Base-by-base conservation (phyloP, 2,329 filamentous ascomycete genomes). In the Fusarium paranaense region DNA sequence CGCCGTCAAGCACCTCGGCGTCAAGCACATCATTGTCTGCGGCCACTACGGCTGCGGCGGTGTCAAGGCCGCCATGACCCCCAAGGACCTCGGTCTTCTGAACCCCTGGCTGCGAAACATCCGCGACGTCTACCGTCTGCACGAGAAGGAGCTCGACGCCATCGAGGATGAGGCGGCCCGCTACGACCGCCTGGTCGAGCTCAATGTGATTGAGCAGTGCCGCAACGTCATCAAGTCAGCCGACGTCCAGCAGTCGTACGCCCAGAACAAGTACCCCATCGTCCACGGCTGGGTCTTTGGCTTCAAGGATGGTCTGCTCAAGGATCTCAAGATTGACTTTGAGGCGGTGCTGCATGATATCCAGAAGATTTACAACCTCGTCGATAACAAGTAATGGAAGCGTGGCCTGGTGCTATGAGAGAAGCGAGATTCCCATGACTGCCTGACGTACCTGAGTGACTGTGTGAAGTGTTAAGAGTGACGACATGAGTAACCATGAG, bases 11-110 rank as follows among this genome's bases (percentile, higher is more conserved):
- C 91, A 96, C 82, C 88, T 98, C 45, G 88, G 93, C 81, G 92
- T 95, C 81, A 94, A 94, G 86, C 93, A 95, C 86, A 93, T 95
- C 77, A 88, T 95, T 74, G 91, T 95, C 67, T 95, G 93, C 83
- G 93, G 93, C 27, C 93, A 95, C 86, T 94, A 94, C 86, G 91
- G 91, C 82, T 95, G 93, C 83, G 92, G 92, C 58, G 92, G 92
- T 72, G 92, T 94, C 82, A 92, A 93, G 83, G 92, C 92, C 38
- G 92, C 93, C 83, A 90, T 92, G 87, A 93, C 91, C 0, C 89
- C 91, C 76, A 89, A 91, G 81, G 91, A 94, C 79, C 83, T 94
- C 65, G 92, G 92, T 60, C 82, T 94, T 35, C 85, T 94, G 67
- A 94, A 94, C 85, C 92, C 92, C 1, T 94, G 92, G 92, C 87